Evolutionary conservation across 2,329 filamentous ascomycete genomes (phyloP), one percentile per base, ranked within the genome.

Genomic region (Aspergillus transmontanensis): DNA sequence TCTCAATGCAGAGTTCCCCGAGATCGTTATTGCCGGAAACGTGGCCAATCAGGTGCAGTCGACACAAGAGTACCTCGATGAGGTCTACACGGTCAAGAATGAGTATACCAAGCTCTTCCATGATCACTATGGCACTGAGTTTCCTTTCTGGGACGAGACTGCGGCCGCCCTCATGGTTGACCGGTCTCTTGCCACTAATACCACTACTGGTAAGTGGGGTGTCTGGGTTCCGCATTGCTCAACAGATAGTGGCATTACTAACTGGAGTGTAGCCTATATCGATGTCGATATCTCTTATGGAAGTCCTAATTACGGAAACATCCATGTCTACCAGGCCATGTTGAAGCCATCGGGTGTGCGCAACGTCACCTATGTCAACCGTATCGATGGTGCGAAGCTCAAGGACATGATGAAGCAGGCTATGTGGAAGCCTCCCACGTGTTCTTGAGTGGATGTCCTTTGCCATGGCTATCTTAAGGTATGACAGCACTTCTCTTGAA

Each of bases 131-230:
- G 76, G 75, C 6, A 78, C 77, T 4, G 68, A 68, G 0, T 79
- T 81, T 56, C 81, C 81, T 0, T 79, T 81, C 57, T 82, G 81
- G 80, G 81, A 82, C 59, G 81, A 82, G 68, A 82, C 79, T 4
- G 80, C 81, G 1, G 75, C 81, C 6, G 73, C 81, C 62, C 59
- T 73, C 30, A 71, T 71, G 62, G 69, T 80, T 6, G 77, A 81
- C 58, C 75, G 77, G 0, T 69, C 67, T 6, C 73, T 81, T 36
- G 74, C 77, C 39, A 73, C 68, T 10, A 81, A 82, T 58, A 70
- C 70, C 30, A 80, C 76, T 1, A 72, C 69, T 59, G 74, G 73
- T 76, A 62, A 61, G 71, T 60, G 19, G 21, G 6, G 10, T 12
- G 39, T 41, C 39, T 36, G 34, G 5, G 6, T 41, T 46, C 21